Conservation (phyloP, 306 rosid species). For the Inga laurina region DNA sequence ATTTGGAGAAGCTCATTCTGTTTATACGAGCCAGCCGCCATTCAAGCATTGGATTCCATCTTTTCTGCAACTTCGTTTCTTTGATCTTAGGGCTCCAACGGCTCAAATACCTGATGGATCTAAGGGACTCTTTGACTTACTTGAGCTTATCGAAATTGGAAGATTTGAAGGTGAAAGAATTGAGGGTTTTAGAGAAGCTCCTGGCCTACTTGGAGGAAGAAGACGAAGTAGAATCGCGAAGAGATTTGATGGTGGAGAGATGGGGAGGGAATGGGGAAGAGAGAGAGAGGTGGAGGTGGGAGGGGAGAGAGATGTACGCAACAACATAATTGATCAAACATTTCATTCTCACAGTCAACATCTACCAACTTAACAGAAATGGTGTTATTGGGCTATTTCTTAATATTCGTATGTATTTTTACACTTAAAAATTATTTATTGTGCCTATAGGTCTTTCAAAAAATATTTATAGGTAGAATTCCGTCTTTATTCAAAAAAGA, state of each 20-base stretch:
- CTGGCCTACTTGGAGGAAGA: constrained; percentile 45
- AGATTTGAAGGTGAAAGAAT: constrained; percentile 33
- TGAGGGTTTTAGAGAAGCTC: constrained; percentile 29
- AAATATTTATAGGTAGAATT: too few relatives aligned
- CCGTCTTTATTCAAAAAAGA: too few relatives aligned
- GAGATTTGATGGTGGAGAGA: constrained; percentile 38
- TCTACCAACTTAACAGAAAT: too few relatives aligned
- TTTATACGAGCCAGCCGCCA: constrained; percentile 79
- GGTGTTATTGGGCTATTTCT: too few relatives aligned
- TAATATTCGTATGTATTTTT: too few relatives aligned
- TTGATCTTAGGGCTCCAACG: constrained; percentile 66
- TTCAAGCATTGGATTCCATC: constrained; percentile 71
- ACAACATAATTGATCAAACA: too few relatives aligned
- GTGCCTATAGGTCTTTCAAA: too few relatives aligned
- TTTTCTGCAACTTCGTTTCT: not conserved
- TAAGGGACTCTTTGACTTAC: constrained; percentile 67
- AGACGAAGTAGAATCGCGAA: constrained; percentile 45
- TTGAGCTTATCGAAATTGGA: constrained; percentile 35
- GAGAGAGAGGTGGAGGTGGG: too few relatives aligned
- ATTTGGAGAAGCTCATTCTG: constrained; percentile 76
- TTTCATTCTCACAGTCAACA: too few relatives aligned
- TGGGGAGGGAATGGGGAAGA: too few relatives aligned
- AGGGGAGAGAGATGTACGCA: too few relatives aligned
- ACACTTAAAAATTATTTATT: too few relatives aligned
- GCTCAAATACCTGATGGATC: constrained; percentile 77